Base-by-base conservation (phyloP, 1,284 basidiomycete species). In the Cronartium quercuum region DNA sequence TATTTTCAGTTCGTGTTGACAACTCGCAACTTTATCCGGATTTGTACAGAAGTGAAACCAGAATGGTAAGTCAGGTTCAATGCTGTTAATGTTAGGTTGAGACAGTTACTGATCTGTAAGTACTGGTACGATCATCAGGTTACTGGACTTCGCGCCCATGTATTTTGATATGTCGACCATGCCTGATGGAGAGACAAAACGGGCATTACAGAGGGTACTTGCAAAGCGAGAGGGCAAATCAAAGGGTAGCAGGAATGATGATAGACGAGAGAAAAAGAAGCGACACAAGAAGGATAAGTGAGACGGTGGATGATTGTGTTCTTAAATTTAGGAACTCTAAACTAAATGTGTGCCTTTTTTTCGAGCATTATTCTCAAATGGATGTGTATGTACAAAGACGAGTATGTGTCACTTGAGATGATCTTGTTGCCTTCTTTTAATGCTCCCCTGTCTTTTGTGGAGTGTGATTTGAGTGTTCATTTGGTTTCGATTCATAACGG, bases 1-100 rank as follows among this genome's bases (percentile, higher is more conserved):
- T 29, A 2, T 51, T 61, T 66, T 75, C 75, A 96, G 82, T 98
- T 98, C 81, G 93, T 98, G 37, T 84, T 98, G 77, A 98, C 95
- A 13, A 93, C 93, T 9, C 84, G 85, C 80, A 81, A 86, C 75
- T 98, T 91, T 80, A 94, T 98, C 79, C 88, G 95, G 51, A 96
- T 91, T 0, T 91, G 95, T 24, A 90, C 93, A 0, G 92, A 94
- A 77, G 87, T 98, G 71, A 86, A 87, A 79, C 87, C 90, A 1
- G 94, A 97, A 80, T 98, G 96, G 92, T 91, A 81, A 41, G 86
- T 81, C 0, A 78, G 29, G 57, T 38, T 47, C 60, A 64, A 51
- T 58, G 6, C 44, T 41, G 35, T 24, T 61, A 40, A 21, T 21
- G 35, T 40, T 34, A 35, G 37, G 18, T 38, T 65, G 62, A 40